Evolutionary conservation across 1,284 basidiomycete species (phyloP).

Genomic region (Austroboletus niveus): DNA sequence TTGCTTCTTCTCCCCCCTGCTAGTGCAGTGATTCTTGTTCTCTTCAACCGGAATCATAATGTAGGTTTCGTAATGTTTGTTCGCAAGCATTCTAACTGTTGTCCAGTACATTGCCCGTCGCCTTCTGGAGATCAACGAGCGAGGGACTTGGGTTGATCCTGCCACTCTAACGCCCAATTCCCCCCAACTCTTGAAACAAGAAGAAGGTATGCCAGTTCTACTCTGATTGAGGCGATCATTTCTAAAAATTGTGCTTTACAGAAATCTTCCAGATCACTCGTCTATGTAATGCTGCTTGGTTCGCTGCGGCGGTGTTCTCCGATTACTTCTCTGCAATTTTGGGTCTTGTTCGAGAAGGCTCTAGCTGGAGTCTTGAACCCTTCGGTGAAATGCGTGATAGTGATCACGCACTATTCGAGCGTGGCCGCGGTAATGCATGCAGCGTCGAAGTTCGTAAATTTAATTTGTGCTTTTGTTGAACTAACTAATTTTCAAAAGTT

Average conservation of each 20-base stretch:
- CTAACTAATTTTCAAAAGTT: slow-evolving; percentile 45
- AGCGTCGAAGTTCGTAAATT: slow-evolving; percentile 61
- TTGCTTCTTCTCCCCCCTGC: slow-evolving; percentile 80
- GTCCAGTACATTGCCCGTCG: slow-evolving; percentile 74
- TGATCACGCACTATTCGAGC: slow-evolving; percentile 64
- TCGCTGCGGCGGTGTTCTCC: slow-evolving; percentile 66
- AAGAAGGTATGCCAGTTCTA: slow-evolving; percentile 43
- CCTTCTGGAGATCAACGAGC: slow-evolving; percentile 77
- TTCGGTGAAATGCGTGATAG: slow-evolving; percentile 61
- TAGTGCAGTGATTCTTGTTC: slow-evolving; percentile 66
- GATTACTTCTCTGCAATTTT: slow-evolving; percentile 78
- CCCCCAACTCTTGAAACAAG: slow-evolving; percentile 52
- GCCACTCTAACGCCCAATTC: slow-evolving; percentile 36
- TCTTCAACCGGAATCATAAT: slow-evolving; percentile 87
- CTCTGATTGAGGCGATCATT: not conserved
- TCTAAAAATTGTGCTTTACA: slow-evolving; percentile 2
- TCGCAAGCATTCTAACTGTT: not conserved
- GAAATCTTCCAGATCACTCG: slow-evolving; percentile 80
- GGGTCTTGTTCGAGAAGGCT: slow-evolving; percentile 68
- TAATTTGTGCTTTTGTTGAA: not conserved
- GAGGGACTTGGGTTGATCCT: slow-evolving; percentile 56
- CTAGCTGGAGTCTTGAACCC: slow-evolving; percentile 67
- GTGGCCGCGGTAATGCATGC: slow-evolving; percentile 74
- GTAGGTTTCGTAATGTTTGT: slow-evolving; percentile 39
- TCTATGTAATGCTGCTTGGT: slow-evolving; percentile 77